Evolutionary conservation across 2,329 filamentous ascomycete species (phyloP).

Genomic region (Fusarium sp.): DNA sequence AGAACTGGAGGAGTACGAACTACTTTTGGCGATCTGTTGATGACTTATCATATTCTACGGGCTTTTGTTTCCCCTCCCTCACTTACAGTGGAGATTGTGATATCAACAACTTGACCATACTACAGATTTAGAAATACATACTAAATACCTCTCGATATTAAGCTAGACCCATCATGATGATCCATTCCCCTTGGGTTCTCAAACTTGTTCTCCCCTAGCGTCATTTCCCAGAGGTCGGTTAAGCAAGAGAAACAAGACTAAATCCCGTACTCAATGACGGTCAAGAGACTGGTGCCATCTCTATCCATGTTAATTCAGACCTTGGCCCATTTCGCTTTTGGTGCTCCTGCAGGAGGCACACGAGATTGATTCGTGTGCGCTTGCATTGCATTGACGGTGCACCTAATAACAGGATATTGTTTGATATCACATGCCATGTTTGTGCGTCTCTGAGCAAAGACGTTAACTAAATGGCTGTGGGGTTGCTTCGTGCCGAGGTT

Average conservation of each 20-base stretch:
- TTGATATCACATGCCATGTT: conserved; percentile 38
- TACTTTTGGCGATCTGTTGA: background rate
- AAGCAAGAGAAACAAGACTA: conserved; percentile 27
- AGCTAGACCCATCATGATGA: conserved; percentile 22
- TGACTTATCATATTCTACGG: conserved; percentile 17
- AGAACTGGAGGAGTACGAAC: background rate
- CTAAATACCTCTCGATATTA: background rate
- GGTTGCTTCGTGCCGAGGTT: conserved; percentile 30
- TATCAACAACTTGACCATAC: background rate
- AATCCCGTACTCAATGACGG: background rate
- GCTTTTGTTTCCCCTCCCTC: background rate
- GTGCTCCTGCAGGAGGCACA: conserved; percentile 23
- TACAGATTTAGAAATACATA: background rate
- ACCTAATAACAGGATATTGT: conserved; percentile 22
- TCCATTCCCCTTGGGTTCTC: conserved; percentile 23
- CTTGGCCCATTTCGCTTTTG: conserved; percentile 34
- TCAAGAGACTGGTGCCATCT: conserved; percentile 2
- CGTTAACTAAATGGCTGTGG: conserved; percentile 18
- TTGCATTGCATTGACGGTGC: conserved; percentile 33
- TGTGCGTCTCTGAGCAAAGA: background rate
- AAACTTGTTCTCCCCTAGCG: conserved; percentile 21
- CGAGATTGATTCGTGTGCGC: conserved; percentile 26
- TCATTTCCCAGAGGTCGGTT: conserved; percentile 27
- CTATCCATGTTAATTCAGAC: conserved; percentile 22
- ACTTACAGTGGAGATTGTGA: conserved; percentile 5